These are phyloP conservation scores for Circinella umbellata DNA, from an alignment of 371 early-diverging fungal genomes.

Conservation along the genomic window DNA sequence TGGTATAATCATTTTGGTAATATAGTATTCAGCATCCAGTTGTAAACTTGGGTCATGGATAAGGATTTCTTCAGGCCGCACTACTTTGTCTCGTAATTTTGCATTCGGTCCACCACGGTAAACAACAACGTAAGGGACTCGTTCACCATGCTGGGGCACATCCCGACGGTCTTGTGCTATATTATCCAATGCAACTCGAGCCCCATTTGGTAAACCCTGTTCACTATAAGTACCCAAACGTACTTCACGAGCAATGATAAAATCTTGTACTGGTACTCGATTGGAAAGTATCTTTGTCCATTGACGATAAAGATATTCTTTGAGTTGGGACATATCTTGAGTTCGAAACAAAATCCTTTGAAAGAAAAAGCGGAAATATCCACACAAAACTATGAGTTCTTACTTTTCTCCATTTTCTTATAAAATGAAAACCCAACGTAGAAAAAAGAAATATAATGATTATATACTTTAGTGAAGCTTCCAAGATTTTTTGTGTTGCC, in stretches of 20 bases:
- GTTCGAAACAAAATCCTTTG: conserved; percentile 75
- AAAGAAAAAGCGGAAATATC: no score
- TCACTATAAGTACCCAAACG: conserved; percentile 62
- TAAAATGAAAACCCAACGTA: background rate
- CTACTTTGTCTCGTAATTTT: conserved; percentile 73
- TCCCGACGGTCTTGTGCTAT: conserved; percentile 74
- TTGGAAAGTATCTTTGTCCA: conserved; percentile 74
- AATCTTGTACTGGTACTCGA: conserved; percentile 72
- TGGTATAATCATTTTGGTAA: conserved; percentile 84
- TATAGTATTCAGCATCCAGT: conserved; percentile 81
- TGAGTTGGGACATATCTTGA: conserved; percentile 81
- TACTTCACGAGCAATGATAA: conserved; percentile 88
- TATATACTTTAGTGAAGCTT: conserved; percentile 73
- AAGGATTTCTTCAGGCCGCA: conserved; percentile 70
- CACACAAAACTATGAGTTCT: no score
- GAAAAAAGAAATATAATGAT: background rate
- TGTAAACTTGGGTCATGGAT: conserved; percentile 54
- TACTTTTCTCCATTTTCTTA: no score
- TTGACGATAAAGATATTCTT: conserved; percentile 70
- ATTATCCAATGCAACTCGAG: conserved; percentile 64
- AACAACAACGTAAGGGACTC: conserved; percentile 88
- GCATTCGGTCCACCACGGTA: conserved; percentile 63
- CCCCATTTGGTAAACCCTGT: conserved; percentile 74
- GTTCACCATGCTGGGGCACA: conserved; percentile 86
- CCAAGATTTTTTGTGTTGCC: conserved; percentile 78